Evolutionary conservation across 192 early-diverging fungal genomes (phyloP).

Genomic region (Coemansia sp.): DNA sequence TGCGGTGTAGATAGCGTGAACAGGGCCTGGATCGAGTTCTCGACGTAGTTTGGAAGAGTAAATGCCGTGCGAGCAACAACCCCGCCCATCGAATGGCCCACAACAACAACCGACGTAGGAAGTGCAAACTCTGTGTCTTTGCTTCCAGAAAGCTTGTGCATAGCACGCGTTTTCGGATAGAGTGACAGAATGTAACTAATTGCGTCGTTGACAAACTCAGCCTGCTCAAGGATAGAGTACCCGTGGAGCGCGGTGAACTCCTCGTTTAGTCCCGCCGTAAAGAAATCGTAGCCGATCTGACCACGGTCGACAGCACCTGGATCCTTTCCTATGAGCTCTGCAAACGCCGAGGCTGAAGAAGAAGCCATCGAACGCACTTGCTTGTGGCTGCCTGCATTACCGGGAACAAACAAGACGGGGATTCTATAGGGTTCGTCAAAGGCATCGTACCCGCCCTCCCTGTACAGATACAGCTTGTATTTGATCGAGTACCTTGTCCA

Average conservation of each 20-base stretch:
- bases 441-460: conserved; percentile 62
- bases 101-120: conserved; percentile 77
- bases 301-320: conserved; percentile 26
- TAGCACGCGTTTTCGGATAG: conserved; percentile 59
- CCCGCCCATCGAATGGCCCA: conserved; percentile 97
- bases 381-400: conserved; percentile 91
- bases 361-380: conserved; percentile 86
- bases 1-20: conserved; percentile 92
- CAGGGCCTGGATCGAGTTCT: conserved; percentile 76
- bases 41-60: conserved; percentile 67
- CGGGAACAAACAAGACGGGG: conserved; percentile 93
- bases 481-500: conserved; percentile 67
- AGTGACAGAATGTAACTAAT: conserved; percentile 75
- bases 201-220: conserved; percentile 79
- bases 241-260: conserved; percentile 91
- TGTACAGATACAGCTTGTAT: conserved; percentile 77
- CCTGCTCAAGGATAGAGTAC: conserved; percentile 82
- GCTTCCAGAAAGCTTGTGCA: conserved; percentile 9
- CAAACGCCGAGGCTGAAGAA: conserved; percentile 65
- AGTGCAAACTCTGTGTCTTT: conserved; percentile 42
- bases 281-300: conserved; percentile 54
- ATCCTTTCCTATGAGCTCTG: conserved; percentile 34
- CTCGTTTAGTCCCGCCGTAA: conserved; percentile 80
- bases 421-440: conserved; percentile 62
- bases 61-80: conserved; percentile 86